These are phyloP conservation scores for Westerdykella aurantiaca DNA, from an alignment of 2,329 filamentous ascomycete species.

Conservation along the genomic window DNA sequence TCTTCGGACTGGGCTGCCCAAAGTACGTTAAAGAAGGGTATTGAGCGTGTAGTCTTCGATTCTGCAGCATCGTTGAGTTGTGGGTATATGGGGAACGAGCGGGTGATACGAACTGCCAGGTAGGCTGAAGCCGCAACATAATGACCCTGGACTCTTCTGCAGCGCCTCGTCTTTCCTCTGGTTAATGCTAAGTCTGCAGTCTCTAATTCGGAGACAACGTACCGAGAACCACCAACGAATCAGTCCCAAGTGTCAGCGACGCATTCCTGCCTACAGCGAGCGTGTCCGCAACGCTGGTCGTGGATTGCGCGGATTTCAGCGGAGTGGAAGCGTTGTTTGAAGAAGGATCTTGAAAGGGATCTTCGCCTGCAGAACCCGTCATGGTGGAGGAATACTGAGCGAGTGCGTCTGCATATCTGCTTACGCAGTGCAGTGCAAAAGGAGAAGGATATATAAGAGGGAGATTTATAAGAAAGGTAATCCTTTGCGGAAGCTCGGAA, in stretches of 20 bases:
- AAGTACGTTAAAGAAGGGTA: conserved; percentile 78
- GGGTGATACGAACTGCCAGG: conserved; percentile 41
- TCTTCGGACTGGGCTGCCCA: conserved; percentile 64
- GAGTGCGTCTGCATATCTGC: background rate
- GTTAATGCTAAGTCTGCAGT: background rate
- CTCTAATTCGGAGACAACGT: conserved; percentile 11
- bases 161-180: conserved; percentile 44
- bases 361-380: conserved; percentile 15
- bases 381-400: conserved; percentile 16
- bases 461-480: background rate
- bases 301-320: conserved; percentile 2
- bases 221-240: conserved; percentile 57
- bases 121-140: conserved; percentile 52
- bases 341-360: conserved; percentile 30
- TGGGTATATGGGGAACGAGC: background rate
- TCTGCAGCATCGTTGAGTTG: conserved; percentile 25
- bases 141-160: conserved; percentile 43
- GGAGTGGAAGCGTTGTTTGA: conserved; percentile 7
- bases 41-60: conserved; percentile 50
- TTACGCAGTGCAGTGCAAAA: conserved; percentile 2
- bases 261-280: conserved; percentile 53
- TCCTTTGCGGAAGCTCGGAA: background rate
- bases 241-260: conserved; percentile 55
- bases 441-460: background rate
- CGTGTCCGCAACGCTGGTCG: conserved; percentile 30